Conservation (phyloP, 1,139 yeast genomes). For the Chernovozyma sophiae-reginae region DNA sequence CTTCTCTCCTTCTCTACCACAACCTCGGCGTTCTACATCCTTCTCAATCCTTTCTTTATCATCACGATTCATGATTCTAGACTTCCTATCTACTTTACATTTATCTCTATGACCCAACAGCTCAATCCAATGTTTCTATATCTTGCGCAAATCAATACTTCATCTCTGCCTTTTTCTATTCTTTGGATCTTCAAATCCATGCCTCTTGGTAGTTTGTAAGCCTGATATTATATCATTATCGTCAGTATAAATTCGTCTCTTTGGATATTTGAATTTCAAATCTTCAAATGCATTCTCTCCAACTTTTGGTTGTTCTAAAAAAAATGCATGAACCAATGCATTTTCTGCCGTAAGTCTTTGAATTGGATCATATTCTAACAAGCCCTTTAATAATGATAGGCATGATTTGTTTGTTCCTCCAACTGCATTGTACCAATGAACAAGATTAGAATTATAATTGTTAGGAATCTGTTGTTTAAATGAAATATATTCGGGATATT, state of each 20-base stretch:
- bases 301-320: constrained; percentile 64
- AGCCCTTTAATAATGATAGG: constrained; percentile 54
- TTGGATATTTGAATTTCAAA: constrained; percentile 59
- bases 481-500: constrained; percentile 81
- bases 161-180: constrained; percentile 26
- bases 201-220: constrained; percentile 17
- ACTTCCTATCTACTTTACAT: too few species aligned
- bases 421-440: constrained; percentile 79
- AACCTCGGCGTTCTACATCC: too few species aligned
- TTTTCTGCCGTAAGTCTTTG: constrained; percentile 63
- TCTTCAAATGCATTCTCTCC: constrained; percentile 69
- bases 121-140: too few species aligned
- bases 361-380: constrained; percentile 84
- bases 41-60: too few species aligned
- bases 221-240: constrained; percentile 60
- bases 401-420: constrained; percentile 73
- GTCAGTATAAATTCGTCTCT: constrained; percentile 71
- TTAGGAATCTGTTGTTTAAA: constrained; percentile 49
- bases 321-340: constrained; percentile 74
- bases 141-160: too few species aligned
- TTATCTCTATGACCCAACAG: too few species aligned
- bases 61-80: too few species aligned
- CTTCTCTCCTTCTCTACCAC: too few species aligned
- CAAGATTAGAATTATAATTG: constrained; percentile 61
- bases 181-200: constrained; percentile 21